phyloP scores from a whole-genome alignment of 495 filamentous ascomycete genomes.

The Lasiosphaeris hirsuta region DNA sequence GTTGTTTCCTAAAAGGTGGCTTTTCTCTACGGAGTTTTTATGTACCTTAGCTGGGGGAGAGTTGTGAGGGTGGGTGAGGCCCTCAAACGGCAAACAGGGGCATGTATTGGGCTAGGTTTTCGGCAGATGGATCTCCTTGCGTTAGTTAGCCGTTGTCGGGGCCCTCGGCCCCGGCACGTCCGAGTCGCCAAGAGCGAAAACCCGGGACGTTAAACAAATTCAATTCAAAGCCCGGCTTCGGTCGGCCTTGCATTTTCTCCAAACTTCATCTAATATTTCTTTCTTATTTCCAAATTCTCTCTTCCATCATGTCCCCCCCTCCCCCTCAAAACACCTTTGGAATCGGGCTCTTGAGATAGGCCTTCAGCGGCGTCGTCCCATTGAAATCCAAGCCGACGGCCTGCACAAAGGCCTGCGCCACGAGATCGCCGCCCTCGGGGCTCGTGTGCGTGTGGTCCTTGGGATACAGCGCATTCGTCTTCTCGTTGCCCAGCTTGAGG shows the following conservation, averaged over 20 bases:
- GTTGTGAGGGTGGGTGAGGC: too few relatives aligned
- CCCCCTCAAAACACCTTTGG: slow-evolving; percentile 22
- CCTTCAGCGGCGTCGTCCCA: slow-evolving; percentile 30
- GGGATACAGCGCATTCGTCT: slow-evolving; percentile 50
- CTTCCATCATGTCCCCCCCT: neutral
- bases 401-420: slow-evolving; percentile 61
- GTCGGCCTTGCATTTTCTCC: neutral
- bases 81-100: too few relatives aligned
- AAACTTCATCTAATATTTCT: neutral
- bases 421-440: slow-evolving; percentile 53
- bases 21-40: too few relatives aligned
- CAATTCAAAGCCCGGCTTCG: too few relatives aligned
- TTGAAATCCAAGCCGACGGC: slow-evolving; percentile 47
- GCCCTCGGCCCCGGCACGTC: too few relatives aligned
- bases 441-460: slow-evolving; percentile 66
- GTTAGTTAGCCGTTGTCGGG: too few relatives aligned
- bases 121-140: too few relatives aligned
- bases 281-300: neutral
- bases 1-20: too few relatives aligned
- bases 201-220: too few relatives aligned
- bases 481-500: slow-evolving; percentile 44
- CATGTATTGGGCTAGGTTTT: too few relatives aligned
- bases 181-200: too few relatives aligned
- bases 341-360: slow-evolving; percentile 19
- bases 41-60: too few relatives aligned